These are phyloP conservation scores for Citrullus amarus DNA, from an alignment of 306 rosid species.

Conservation along the genomic window DNA sequence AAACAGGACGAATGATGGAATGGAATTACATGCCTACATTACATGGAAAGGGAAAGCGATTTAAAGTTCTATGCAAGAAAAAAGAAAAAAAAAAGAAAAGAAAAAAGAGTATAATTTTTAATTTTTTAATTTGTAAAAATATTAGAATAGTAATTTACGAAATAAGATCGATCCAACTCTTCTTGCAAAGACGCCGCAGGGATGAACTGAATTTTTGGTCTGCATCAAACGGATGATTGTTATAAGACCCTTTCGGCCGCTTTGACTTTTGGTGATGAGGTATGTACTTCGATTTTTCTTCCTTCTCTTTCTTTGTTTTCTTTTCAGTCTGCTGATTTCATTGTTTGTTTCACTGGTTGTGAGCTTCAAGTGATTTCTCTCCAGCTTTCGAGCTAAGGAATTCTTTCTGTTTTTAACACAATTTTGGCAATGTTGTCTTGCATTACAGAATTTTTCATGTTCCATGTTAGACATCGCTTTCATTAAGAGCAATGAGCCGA, in stretches of 20 bases:
- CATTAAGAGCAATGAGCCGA: background rate
- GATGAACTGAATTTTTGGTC: background rate
- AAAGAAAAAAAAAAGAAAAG: too few relatives aligned
- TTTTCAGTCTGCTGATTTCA: background rate
- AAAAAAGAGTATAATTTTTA: background rate
- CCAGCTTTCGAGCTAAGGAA: background rate
- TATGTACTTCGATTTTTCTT: background rate
- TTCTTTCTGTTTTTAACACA: background rate
- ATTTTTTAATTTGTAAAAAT: background rate
- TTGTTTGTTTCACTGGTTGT: background rate
- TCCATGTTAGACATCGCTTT: background rate
- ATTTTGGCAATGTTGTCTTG: background rate
- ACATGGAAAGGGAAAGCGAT: background rate
- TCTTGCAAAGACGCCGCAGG: background rate
- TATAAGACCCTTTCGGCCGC: background rate
- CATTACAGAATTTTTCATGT: background rate
- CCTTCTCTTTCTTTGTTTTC: background rate
- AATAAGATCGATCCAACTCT: background rate
- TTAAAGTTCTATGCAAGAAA: background rate
- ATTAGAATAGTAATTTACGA: background rate
- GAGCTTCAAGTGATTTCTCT: background rate
- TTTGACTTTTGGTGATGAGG: background rate
- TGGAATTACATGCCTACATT: background rate
- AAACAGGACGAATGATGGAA: background rate
- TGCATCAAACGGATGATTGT: conserved; percentile 1